These are phyloP conservation scores for Rhodamnia rubescens DNA, from an alignment of 345 rosid species.

Conservation along the genomic window DNA sequence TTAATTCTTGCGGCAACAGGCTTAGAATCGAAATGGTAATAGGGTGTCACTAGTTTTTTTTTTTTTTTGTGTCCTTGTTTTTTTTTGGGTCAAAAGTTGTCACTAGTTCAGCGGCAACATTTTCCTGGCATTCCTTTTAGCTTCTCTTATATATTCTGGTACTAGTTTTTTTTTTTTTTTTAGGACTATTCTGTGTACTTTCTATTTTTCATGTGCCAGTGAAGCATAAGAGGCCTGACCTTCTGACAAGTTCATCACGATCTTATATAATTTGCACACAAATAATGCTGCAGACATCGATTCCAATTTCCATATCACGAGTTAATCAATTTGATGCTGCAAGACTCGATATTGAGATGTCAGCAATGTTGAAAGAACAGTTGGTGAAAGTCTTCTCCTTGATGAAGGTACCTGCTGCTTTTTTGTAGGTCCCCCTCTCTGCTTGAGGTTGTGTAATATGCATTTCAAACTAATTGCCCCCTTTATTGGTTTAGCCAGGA, in stretches of 20 bases:
- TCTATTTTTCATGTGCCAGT: background rate
- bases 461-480: slow-evolving; percentile 13
- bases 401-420: slow-evolving; percentile 50
- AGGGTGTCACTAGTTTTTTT: background rate
- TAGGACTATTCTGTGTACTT: background rate
- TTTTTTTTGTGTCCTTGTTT: too few relatives aligned
- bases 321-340: slow-evolving; percentile 97
- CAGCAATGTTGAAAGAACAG: slow-evolving; percentile 96
- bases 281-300: slow-evolving; percentile 29
- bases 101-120: background rate
- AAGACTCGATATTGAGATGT: slow-evolving; percentile 88
- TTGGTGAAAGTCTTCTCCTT: slow-evolving; percentile 86
- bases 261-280: background rate
- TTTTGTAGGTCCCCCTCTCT: background rate
- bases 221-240: background rate
- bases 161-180: background rate
- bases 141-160: background rate
- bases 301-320: slow-evolving; percentile 71
- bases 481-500: slow-evolving; percentile 78
- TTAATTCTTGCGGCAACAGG: background rate
- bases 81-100: too few relatives aligned
- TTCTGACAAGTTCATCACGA: background rate
- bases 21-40: background rate
- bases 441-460: background rate
- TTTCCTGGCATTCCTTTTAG: background rate